Conservation (phyloP, 2,329 filamentous ascomycete genomes). For the Fonsecaea nubica region DNA sequence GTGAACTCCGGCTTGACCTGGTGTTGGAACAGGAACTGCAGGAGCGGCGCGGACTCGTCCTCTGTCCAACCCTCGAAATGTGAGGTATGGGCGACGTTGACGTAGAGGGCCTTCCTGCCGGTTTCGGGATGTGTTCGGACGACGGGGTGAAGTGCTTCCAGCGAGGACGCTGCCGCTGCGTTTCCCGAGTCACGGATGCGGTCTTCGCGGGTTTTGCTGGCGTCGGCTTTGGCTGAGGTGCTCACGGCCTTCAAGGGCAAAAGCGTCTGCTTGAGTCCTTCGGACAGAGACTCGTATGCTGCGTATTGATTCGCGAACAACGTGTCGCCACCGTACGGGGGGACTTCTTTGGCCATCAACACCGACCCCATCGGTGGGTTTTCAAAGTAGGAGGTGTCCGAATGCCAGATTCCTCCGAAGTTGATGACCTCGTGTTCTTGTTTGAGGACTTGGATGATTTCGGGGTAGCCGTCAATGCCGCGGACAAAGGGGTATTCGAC, state of each 20-base stretch:
- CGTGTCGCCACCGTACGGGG: slow-evolving; percentile 45
- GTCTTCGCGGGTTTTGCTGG: slow-evolving; percentile 43
- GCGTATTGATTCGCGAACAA: slow-evolving; percentile 42
- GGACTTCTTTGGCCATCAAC: slow-evolving; percentile 36
- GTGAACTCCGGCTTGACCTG: slow-evolving; percentile 39
- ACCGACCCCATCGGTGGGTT: slow-evolving; percentile 36
- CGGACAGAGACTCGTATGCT: slow-evolving; percentile 44
- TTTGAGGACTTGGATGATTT: slow-evolving; percentile 38
- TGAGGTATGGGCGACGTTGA: slow-evolving; percentile 46
- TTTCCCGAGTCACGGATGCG: slow-evolving; percentile 36
- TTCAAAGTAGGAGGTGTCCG: slow-evolving; percentile 37
- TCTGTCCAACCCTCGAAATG: slow-evolving; percentile 43
- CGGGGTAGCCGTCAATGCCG: slow-evolving; percentile 35
- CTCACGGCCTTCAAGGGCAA: slow-evolving; percentile 41
- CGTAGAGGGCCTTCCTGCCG: slow-evolving; percentile 45
- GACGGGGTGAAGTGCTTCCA: slow-evolving; percentile 44
- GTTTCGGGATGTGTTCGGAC: slow-evolving; percentile 47
- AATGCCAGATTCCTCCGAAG: slow-evolving; percentile 39
- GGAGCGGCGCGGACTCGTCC: slow-evolving; percentile 40
- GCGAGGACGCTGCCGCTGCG: slow-evolving; percentile 11
- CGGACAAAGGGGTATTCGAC: slow-evolving; percentile 38
- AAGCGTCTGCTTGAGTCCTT: slow-evolving; percentile 43
- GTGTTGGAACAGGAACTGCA: slow-evolving; percentile 40
- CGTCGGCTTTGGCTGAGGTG: slow-evolving; percentile 37
- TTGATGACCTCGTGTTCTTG: slow-evolving; percentile 37